Conservation (phyloP, 306 rosid genomes). For the Quercus mongolica region DNA sequence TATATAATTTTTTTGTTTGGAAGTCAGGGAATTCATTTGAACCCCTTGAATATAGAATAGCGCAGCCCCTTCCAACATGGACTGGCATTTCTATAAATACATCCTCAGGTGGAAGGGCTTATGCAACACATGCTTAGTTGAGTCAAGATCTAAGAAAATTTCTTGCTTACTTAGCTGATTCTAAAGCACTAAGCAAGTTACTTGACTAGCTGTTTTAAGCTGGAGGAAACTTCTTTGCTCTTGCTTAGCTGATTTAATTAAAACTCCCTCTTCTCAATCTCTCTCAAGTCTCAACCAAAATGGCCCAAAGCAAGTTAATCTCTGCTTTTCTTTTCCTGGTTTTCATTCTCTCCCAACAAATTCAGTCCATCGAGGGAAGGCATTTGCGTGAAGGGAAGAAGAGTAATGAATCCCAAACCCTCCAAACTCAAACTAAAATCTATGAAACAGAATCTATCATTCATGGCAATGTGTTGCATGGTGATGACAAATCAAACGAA, state of each 20-base stretch:
- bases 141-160: not conserved
- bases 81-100: constrained; percentile 17
- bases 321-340: constrained; percentile 16
- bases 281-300: not conserved
- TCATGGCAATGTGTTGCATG: not conserved
- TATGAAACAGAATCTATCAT: not conserved
- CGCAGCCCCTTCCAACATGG: not conserved
- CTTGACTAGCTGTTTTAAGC: not conserved
- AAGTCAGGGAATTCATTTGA: too few relatives aligned
- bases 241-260: not conserved
- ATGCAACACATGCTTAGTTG: not conserved
- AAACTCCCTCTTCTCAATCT: not conserved
- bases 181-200: not conserved
- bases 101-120: not conserved
- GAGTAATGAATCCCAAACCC: not conserved
- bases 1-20: too few relatives aligned
- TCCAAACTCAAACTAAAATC: constrained; percentile 8
- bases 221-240: not conserved
- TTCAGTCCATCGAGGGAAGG: constrained; percentile 30
- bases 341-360: constrained; percentile 14
- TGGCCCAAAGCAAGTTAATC: constrained; percentile 29
- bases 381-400: constrained; percentile 14
- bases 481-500: not conserved
- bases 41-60: too few relatives aligned
- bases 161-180: not conserved